A percentile compares a stretch with the other conserved stretches of the same genome.
These are phyloP conservation scores for Austroboletus niveus DNA, from an alignment of 1,284 basidiomycete genomes.

Conservation along the genomic window DNA sequence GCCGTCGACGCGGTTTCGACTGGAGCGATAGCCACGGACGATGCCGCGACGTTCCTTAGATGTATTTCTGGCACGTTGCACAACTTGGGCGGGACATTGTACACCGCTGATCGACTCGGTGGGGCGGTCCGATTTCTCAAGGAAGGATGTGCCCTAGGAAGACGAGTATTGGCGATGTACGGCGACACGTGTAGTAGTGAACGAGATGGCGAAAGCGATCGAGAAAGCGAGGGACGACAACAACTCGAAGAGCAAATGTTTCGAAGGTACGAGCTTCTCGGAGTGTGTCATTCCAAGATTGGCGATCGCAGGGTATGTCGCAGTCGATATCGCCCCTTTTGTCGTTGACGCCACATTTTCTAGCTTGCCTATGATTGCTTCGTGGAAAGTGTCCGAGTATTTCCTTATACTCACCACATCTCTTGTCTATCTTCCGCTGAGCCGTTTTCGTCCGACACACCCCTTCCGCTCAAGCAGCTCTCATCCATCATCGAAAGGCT, in stretches of 20 bases:
- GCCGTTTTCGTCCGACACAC: conserved; percentile 30
- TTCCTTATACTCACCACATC: conserved; percentile 44
- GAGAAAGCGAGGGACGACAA: conserved; percentile 51
- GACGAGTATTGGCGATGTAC: conserved; percentile 40
- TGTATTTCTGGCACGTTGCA: conserved; percentile 69
- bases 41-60: conserved; percentile 55
- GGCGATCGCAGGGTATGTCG: conserved; percentile 62
- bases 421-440: conserved; percentile 30
- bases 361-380: conserved; percentile 65
- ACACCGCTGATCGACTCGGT: conserved; percentile 57
- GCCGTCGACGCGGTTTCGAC: conserved; percentile 30
- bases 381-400: conserved; percentile 48
- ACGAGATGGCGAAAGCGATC: conserved; percentile 22
- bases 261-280: conserved; percentile 77
- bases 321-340: neutral
- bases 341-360: conserved; percentile 6
- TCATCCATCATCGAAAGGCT: conserved; percentile 58
- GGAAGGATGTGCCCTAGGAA: conserved; percentile 55
- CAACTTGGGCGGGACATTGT: conserved; percentile 61
- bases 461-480: conserved; percentile 49
- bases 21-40: conserved; percentile 16
- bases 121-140: conserved; percentile 64
- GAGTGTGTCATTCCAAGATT: conserved; percentile 69
- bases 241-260: conserved; percentile 62
- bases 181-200: neutral